Base-by-base conservation (phyloP, 129 eudicot genomes). In the Centrapalus pauciflorus region DNA sequence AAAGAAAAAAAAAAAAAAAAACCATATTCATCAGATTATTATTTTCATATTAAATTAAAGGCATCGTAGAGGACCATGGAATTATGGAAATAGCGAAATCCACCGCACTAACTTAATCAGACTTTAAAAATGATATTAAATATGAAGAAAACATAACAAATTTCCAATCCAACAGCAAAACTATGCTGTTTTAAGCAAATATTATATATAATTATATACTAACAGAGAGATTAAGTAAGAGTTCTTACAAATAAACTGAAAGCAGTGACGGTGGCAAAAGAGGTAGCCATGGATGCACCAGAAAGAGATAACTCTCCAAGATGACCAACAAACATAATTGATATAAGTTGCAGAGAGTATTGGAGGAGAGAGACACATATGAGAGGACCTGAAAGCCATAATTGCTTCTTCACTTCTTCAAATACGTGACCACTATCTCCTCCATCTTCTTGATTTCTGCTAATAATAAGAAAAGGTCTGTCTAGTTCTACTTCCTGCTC, bases 301-400 rank as follows among this genome's bases (percentile, higher is more conserved):
- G 96, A 78, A 41, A 85, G 96, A 73, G 93, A 77, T 4, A 89
- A 71, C 63, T 89, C 85, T 33, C 96, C 96, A 66, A 88, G 82
- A 83, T 88, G 96, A 25, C 93, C 93, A 61, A 88, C 92, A 76
- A 85, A 89, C 96, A 89, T 89, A 9, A 85, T 64, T 13, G 96
- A 89, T 5, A 89, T 81, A 4, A 85, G 77, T 71, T 85, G 84
- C 34, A 89, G 71, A 60, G 80, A 78, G 20, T 76, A 89, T 73
- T 82, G 89, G 57, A 89, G 75, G 17, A 89, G 79, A 17, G 78
- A 77, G 32, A 89, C 96, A 57, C 81, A 80, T 17, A 83, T 68
- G 25, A 89, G 60, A 50, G 96, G 93, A 20, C 96, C 96, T n/a
- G 93, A 93, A 4, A 89, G 65, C 89, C 87, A 89, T 68, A 82